These are phyloP conservation scores for Pythium oligandrum DNA, from an alignment of 352 stramenopile species.

Conservation along the genomic window DNA sequence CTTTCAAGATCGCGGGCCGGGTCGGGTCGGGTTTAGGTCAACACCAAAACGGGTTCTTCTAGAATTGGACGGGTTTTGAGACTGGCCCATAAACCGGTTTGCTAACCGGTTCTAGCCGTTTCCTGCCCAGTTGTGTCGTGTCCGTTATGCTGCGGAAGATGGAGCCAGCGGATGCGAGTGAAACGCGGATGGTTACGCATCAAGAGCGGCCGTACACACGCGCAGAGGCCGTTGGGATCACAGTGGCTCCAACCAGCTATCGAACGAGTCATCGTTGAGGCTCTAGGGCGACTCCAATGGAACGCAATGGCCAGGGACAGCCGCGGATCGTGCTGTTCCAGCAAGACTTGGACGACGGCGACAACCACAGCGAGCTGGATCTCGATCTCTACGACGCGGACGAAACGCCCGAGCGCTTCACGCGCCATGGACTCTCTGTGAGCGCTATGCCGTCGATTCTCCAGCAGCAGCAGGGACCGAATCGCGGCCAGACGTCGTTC, in stretches of 20 bases:
- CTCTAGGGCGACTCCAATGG: neutral
- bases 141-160: too few species aligned
- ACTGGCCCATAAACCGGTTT: neutral
- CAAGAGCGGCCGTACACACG: neutral
- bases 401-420: constrained; percentile 17
- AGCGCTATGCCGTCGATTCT: constrained; percentile 18
- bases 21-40: constrained; percentile 2
- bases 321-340: neutral
- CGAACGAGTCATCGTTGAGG: neutral
- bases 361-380: constrained; percentile 51
- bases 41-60: neutral
- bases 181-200: neutral
- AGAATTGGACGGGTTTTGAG: neutral
- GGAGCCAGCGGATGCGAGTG: too few species aligned
- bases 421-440: constrained; percentile 9
- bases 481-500: neutral
- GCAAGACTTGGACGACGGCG: constrained; percentile 23
- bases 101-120: neutral
- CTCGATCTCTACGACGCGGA: constrained; percentile 60
- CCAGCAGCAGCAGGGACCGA: constrained; percentile 4
- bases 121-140: neutral
- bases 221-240: neutral
- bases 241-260: neutral
- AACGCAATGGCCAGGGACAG: neutral
- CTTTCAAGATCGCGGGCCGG: constrained; percentile 18